Percentiles rank a stretch among this genome's conserved stretches.
Conservation (phyloP, 139 green algal genomes). For the Pycnococcus provasolii region DNA sequence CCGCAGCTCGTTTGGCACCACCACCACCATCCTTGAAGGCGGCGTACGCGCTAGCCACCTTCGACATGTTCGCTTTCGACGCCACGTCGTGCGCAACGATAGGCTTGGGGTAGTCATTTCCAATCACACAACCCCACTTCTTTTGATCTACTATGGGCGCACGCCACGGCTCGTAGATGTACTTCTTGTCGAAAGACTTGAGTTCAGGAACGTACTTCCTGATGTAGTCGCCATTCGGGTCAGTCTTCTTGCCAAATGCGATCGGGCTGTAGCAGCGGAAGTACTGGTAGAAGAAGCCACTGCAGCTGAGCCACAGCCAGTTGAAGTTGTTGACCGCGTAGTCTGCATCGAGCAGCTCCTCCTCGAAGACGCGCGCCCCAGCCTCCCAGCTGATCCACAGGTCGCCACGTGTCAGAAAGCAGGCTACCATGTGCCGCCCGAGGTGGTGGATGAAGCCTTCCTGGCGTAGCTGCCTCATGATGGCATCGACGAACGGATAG, state of each 20-base stretch:
- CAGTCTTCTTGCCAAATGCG: conserved; percentile 85
- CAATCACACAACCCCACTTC: conserved; percentile 70
- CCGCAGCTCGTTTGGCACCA: not conserved
- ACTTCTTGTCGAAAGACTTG: conserved; percentile 80
- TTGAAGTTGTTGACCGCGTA: conserved; percentile 70
- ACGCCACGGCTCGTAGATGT: conserved; percentile 93
- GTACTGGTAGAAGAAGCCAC: conserved; percentile 77
- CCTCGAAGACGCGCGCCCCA: conserved; percentile 79
- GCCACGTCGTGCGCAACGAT: conserved; percentile 65
- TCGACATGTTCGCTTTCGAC: conserved; percentile 56
- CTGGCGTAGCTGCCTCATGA: conserved; percentile 71
- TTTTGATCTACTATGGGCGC: conserved; percentile 75
- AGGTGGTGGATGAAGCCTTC: conserved; percentile 91
- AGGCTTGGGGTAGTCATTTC: conserved; percentile 80
- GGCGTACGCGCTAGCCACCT: conserved; percentile 52
- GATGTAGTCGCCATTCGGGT: conserved; percentile 72
- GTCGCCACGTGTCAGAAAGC: conserved; percentile 89
- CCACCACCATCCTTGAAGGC: conserved; percentile 19
- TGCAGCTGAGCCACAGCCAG: conserved; percentile 86
- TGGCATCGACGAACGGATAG: conserved; percentile 80
- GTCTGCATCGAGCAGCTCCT: conserved; percentile 76
- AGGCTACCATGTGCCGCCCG: conserved; percentile 76
- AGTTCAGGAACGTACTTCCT: conserved; percentile 74
- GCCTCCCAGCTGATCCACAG: conserved; percentile 68
- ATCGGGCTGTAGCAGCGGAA: conserved; percentile 30